These are phyloP conservation scores for Tympanopsis confertula DNA, from an alignment of 2,329 filamentous ascomycete genomes.

Conservation along the genomic window DNA sequence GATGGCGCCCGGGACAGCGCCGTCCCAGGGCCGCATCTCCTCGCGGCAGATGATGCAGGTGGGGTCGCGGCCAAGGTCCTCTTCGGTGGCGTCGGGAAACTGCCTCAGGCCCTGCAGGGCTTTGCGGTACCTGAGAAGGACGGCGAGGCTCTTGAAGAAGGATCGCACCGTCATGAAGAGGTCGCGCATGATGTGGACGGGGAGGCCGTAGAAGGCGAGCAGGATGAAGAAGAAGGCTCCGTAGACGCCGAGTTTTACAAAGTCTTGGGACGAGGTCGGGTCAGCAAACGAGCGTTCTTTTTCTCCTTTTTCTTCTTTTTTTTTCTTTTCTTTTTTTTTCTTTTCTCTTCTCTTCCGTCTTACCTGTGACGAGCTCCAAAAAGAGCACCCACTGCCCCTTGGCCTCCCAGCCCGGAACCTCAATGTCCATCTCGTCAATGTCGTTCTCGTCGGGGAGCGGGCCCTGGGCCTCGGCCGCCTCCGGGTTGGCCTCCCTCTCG, in stretches of 20 bases:
- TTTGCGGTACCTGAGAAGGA: conserved; percentile 79
- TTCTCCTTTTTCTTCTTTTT: conserved; percentile 3
- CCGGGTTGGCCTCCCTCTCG: conserved; percentile 28
- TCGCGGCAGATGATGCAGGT: conserved; percentile 97
- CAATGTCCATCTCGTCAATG: conserved; percentile 84
- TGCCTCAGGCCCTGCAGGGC: conserved; percentile 90
- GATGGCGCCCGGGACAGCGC: conserved; percentile 52
- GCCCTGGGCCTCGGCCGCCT: conserved; percentile 33
- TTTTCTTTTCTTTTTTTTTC: neutral
- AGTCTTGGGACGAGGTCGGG: conserved; percentile 41
- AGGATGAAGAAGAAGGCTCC: conserved; percentile 87
- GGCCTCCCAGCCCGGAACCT: conserved; percentile 90
- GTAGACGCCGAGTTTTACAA: conserved; percentile 82
- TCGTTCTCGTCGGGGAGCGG: conserved; percentile 56
- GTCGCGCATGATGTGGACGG: conserved; percentile 92
- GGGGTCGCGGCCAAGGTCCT: conserved; percentile 75
- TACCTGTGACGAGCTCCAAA: conserved; percentile 73
- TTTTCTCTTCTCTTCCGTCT: conserved; percentile 12
- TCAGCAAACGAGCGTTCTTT: neutral
- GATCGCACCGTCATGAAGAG: conserved; percentile 88
- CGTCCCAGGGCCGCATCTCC: conserved; percentile 76
- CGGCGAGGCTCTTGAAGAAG: conserved; percentile 78
- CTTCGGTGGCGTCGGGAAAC: conserved; percentile 80
- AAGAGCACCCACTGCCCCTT: conserved; percentile 89
- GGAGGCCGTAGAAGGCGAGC: conserved; percentile 87